Base-by-base conservation (phyloP, 2,329 filamentous ascomycete genomes). In the Mycosphaerella arachidis region DNA sequence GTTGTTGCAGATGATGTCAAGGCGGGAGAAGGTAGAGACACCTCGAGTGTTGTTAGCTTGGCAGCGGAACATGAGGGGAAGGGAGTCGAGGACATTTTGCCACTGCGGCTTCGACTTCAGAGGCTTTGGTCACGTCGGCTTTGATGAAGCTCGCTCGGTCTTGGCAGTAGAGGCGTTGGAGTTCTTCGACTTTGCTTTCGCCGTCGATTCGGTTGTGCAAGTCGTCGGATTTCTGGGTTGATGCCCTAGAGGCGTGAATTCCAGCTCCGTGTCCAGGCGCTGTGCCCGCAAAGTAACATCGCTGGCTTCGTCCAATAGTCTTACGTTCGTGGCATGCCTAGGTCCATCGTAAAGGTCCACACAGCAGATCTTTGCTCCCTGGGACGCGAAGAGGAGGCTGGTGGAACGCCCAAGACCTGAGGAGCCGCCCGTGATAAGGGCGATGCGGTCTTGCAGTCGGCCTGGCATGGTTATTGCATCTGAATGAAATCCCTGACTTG, bases 371-470 rank as follows among this genome's bases (percentile, higher is more conserved):
- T 67, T 64, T 29, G 71, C 71, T 46, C 71, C 71, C 60, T 73
- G 68, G 20, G 62, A 40, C 7, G 71, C 70, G 50, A 68, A 69
- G 1, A 62, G 62, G 9, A 71, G 65, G 45, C 64, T 65, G 18
- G 72, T 73, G n/a, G 68, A 69, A 48, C 71, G 65, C 24, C 71
- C 71, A 6, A 73, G 64, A 2, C 71, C 71, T 9, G 69, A 69
- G 1, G 70, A 70, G 6, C 66, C 63, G 45, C 71, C 71, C 24
- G 69, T 69, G 7, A 70, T 62, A 24, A 70, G 33, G 29, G 67
- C 67, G 10, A 63, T 59, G 31, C 63, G 61, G 48, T 63, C 55
- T 61, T 58, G 55, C 9, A 68, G 53, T 33, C 65, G 53, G 54
- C 65, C 62, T 54, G 31, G 16, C 31, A 27, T 37, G 13, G 31